Evolutionary conservation across 768 basidiomycete species (phyloP).

Genomic region (Amanita thiersii): DNA sequence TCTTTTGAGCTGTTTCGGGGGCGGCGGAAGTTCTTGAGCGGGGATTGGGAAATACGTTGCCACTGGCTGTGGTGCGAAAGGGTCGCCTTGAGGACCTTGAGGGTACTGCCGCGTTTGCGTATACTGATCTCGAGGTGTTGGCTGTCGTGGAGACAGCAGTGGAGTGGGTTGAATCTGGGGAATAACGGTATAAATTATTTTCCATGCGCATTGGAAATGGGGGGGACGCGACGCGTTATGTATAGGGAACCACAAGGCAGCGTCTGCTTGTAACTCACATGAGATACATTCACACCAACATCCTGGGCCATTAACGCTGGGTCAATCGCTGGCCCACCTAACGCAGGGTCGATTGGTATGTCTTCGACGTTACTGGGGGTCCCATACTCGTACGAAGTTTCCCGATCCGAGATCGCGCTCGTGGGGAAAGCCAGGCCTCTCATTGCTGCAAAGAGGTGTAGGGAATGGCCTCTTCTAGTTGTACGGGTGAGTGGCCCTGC

Average conservation of each 20-base stretch:
- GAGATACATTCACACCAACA: slow-evolving; percentile 16
- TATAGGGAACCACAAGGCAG: slow-evolving; percentile 17
- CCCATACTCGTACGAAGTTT: slow-evolving; percentile 50
- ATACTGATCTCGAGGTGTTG: slow-evolving; percentile 22
- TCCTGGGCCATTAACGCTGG: slow-evolving; percentile 33
- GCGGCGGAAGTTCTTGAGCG: slow-evolving; percentile 30
- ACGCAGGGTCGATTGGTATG: slow-evolving; percentile 79
- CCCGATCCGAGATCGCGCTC: slow-evolving; percentile 39
- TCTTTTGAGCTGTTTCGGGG: slow-evolving; percentile 39
- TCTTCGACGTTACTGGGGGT: slow-evolving; percentile 53
- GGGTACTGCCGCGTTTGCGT: slow-evolving; percentile 45
- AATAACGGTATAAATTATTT: slow-evolving; percentile 18
- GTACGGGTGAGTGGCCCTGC: slow-evolving; percentile 7
- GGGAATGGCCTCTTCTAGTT: slow-evolving; percentile 10
- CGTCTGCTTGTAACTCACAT: slow-evolving; percentile 27
- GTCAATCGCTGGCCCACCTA: slow-evolving; percentile 46
- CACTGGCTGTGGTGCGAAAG: slow-evolving; percentile 62
- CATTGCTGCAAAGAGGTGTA: slow-evolving; percentile 32
- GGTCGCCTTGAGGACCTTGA: slow-evolving; percentile 75
- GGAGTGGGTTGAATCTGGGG: slow-evolving; percentile 19
- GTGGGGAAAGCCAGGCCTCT: slow-evolving; percentile 53
- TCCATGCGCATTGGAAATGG: slow-evolving; percentile 19
- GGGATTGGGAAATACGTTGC: slow-evolving; percentile 44
- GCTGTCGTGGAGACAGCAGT: slow-evolving; percentile 17
- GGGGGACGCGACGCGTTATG: slow-evolving; percentile 67